Evolutionary conservation across 148 eudicot species (phyloP).

Genomic region (Spergularia marina): DNA sequence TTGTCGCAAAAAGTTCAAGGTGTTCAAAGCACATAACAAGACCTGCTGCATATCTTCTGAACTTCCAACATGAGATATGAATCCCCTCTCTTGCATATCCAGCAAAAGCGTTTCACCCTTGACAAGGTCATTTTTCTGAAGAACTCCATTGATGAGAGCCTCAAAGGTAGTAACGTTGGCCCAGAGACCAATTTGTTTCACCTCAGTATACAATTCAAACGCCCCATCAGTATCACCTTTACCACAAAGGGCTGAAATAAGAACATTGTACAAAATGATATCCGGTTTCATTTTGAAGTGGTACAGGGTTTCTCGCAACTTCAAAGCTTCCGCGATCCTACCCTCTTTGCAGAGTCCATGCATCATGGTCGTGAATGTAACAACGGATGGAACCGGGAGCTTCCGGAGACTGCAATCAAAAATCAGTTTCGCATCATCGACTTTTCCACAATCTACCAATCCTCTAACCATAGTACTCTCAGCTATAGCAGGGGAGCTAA

Average conservation of each 20-base stretch:
- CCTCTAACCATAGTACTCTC: constrained; percentile 79
- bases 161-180: constrained; percentile 59
- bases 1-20: constrained; percentile 37
- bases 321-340: constrained; percentile 48
- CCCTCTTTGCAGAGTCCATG: constrained; percentile 64
- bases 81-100: constrained; percentile 65
- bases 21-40: constrained; percentile 45
- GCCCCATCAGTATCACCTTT: constrained; percentile 48
- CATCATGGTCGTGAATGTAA: constrained; percentile 75
- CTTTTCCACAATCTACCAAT: constrained; percentile 57
- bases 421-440: constrained; percentile 61
- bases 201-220: constrained; percentile 62
- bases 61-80: constrained; percentile 39
- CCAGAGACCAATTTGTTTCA: constrained; percentile 63
- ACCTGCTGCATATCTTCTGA: constrained; percentile 30
- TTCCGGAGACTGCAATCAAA: constrained; percentile 58
- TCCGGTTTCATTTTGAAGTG: constrained; percentile 52
- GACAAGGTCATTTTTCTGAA: constrained; percentile 29
- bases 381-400: constrained; percentile 55
- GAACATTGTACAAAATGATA: constrained; percentile 71
- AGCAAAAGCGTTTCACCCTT: constrained; percentile 52
- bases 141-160: constrained; percentile 47
- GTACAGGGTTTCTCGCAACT: constrained; percentile 51
- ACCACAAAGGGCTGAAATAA: constrained; percentile 57
- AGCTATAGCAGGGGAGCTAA: constrained; percentile 42